A percentile compares a stretch with the other conserved stretches of the same genome.
These are phyloP conservation scores for Microbotryomycetes sp. DNA, from an alignment of 1,284 basidiomycete species.

Conservation along the genomic window DNA sequence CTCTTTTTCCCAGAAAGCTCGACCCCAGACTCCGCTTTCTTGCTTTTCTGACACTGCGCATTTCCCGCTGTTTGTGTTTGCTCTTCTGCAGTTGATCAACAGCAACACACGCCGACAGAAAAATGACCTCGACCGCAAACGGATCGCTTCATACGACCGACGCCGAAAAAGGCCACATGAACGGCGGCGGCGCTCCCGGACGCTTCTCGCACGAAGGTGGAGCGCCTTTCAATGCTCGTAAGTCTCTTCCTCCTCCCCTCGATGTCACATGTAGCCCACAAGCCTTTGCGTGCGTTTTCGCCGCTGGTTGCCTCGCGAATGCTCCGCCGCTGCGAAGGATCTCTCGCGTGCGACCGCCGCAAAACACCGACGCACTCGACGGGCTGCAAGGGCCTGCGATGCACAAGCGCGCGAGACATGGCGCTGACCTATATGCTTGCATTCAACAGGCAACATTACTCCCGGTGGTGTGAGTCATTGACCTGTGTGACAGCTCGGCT, in stretches of 20 bases:
- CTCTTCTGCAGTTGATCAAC: not conserved
- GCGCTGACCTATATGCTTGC: not conserved
- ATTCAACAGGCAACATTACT: constrained; percentile 6
- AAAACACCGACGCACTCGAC: not conserved
- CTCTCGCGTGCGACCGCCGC: not conserved
- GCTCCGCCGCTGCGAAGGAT: not conserved
- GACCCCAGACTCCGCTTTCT: too few species aligned
- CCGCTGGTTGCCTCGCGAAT: not conserved
- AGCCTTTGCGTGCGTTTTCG: not conserved
- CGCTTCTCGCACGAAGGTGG: constrained; percentile 2
- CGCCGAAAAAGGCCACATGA: not conserved
- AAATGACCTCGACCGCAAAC: not conserved
- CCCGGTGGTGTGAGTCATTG: constrained; percentile 1
- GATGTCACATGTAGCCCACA: not conserved
- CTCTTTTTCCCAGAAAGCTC: too few species aligned
- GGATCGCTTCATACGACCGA: not conserved
- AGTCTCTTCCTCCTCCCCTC: not conserved
- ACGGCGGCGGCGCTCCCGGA: not conserved
- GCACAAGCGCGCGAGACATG: not conserved
- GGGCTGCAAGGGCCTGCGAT: not conserved
- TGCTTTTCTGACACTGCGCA: too few species aligned
- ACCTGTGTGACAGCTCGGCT: too few species aligned
- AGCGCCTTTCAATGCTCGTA: not conserved
- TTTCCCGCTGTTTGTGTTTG: too few species aligned
- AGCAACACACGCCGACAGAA: not conserved